Evolutionary conservation across 441 rosid genomes (phyloP).

Genomic region (Eutrema salsugineum): DNA sequence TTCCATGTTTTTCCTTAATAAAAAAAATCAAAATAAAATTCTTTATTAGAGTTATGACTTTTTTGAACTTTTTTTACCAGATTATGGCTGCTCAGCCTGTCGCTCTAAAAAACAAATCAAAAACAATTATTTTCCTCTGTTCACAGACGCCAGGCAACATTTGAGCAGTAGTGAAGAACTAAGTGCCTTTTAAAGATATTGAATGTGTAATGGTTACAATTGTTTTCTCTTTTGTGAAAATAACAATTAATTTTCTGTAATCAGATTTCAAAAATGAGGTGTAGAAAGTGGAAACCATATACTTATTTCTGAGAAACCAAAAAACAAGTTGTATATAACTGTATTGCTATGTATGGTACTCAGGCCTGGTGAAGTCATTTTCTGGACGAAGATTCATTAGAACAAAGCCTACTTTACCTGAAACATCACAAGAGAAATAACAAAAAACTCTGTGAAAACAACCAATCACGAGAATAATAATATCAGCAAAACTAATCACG

Average conservation of each 20-base stretch:
- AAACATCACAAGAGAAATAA: slow-evolving; percentile 16
- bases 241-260: not conserved
- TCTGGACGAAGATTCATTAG: not conserved
- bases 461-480: not conserved
- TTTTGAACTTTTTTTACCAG: no score
- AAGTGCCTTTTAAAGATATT: not conserved
- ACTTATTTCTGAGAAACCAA: not conserved
- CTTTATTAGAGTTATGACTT: no score
- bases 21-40: no score
- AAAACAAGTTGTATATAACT: not conserved
- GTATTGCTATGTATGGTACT: not conserved
- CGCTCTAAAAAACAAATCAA: no score
- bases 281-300: not conserved
- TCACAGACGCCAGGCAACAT: no score
- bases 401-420: slow-evolving; percentile 22
- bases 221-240: not conserved
- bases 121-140: no score
- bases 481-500: not conserved
- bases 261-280: not conserved
- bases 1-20: no score
- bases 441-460: not conserved
- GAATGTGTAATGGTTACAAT: slow-evolving; percentile 2
- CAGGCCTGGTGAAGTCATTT: not conserved
- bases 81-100: no score
- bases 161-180: not conserved